Evolutionary conservation across 129 eudicot genomes (phyloP).

Genomic region (Cynara cardunculus): DNA sequence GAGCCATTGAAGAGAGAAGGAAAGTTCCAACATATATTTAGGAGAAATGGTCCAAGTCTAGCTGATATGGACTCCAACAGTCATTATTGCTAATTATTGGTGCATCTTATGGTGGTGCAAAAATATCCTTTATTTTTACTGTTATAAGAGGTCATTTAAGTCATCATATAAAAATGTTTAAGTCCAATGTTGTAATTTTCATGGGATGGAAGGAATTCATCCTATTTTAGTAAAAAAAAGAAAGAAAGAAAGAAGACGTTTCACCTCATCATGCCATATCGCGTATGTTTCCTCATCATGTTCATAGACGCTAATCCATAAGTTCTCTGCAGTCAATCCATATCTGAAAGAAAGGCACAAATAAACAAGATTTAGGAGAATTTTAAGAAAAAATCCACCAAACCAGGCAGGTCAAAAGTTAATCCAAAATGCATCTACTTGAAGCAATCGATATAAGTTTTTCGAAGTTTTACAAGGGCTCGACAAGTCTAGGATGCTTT

Average conservation of each 20-base stretch:
- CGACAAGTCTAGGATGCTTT: too few relatives aligned
- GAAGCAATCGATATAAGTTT: too few relatives aligned
- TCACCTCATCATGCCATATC: constrained; percentile 91
- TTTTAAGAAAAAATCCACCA: neutral
- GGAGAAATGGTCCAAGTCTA: too few relatives aligned
- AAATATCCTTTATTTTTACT: too few relatives aligned
- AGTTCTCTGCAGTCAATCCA: constrained; percentile 62
- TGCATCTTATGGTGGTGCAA: too few relatives aligned
- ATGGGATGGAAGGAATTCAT: neutral
- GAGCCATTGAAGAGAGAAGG: too few relatives aligned
- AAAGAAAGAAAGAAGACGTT: neutral
- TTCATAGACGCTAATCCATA: constrained; percentile 94
- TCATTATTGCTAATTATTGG: too few relatives aligned
- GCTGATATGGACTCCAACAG: too few relatives aligned
- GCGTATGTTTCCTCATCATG: constrained; percentile 85
- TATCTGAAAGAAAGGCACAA: constrained; percentile 45
- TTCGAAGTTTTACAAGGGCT: too few relatives aligned
- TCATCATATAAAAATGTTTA: too few relatives aligned
- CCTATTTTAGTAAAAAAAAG: neutral
- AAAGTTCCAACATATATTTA: too few relatives aligned
- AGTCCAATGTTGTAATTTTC: neutral
- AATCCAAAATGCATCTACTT: neutral
- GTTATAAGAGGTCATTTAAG: too few relatives aligned
- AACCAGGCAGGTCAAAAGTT: neutral
- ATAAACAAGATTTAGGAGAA: neutral